Evolutionary conservation across 164 flowering plant species (phyloP), one percentile per base, ranked within the genome.

Genomic region (Houttuynia cordata): DNA sequence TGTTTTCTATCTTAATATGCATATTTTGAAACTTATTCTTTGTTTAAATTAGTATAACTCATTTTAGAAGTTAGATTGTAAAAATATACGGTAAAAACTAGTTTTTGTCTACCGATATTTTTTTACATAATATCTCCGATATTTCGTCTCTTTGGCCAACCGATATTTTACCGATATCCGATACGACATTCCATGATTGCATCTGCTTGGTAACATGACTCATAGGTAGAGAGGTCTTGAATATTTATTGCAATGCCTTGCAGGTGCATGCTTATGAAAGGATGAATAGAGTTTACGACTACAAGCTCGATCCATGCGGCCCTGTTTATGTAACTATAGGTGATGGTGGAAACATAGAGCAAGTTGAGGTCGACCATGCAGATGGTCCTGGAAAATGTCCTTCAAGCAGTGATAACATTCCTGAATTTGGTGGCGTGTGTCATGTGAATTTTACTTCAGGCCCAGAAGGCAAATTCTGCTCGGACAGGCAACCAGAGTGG

Each of bases 251-350:
- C 19, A 24, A 47, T 49, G 37, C 22, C 12, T 53, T 19, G n/a
- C 79, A 90, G 97, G 93, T 90, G 47, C 97, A 91, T 66, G 97
- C 97, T 7, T 91, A 91, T 76, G 97, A 91, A 75, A 63, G 97
- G 67, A 81, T 82, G 85, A 91, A 88, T 54, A 75, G 94, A 69
- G 85, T 87, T 13, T 91, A 82, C 61, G 84, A 91, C 70, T 87
- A 91, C 24, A 76, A 80, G 5, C 64, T 87, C 60, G 91, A 91
- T 68, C 74, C 83, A 51, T 87, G 96, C 68, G 97, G 96, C 7
- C 92, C 97, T 50, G 80, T 83, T 41, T 85, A 85, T 64, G 79
- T 90, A 53, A 80, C 87, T 30, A 78, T 84, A 40, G 97, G 97
- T 68, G 97, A 91, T 78, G 98, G 98, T 63, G 98, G 96, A 50